phyloP scores from a whole-genome alignment of 1,284 basidiomycete genomes.

The Ceratobasidium sp. region DNA sequence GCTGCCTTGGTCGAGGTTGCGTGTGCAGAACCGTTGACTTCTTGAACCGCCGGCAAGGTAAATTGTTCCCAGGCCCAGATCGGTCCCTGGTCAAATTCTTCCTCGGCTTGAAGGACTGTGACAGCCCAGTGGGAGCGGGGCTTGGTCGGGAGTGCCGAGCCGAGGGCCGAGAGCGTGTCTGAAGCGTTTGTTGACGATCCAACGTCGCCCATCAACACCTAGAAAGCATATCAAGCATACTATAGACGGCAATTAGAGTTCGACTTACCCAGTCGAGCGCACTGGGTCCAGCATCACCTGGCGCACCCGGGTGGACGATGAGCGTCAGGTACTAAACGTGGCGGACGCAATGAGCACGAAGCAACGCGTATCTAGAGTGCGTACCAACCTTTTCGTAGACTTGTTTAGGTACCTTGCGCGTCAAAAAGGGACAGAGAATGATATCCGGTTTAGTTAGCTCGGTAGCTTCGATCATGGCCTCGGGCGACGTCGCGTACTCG shows the following conservation, averaged over 20 bases:
- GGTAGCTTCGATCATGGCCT: conserved; percentile 52
- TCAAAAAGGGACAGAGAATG: conserved; percentile 55
- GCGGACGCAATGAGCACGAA: not conserved
- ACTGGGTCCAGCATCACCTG: conserved; percentile 56
- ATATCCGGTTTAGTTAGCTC: conserved; percentile 52
- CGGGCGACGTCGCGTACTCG: conserved; percentile 52
- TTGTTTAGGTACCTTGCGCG: conserved; percentile 52
- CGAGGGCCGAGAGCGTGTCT: conserved; percentile 48
- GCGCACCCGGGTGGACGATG: conserved; percentile 56
- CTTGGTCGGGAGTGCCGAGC: conserved; percentile 41
- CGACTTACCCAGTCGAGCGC: conserved; percentile 53
- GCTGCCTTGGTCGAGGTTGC: conserved; percentile 52
- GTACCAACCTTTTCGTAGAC: conserved; percentile 50
- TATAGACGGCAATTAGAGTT: not conserved
- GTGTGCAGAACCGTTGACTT: conserved; percentile 2
- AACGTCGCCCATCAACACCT: conserved; percentile 52
- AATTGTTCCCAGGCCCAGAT: conserved; percentile 58
- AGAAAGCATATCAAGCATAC: not conserved
- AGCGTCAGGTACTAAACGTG: conserved; percentile 51
- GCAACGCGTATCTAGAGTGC: not conserved
- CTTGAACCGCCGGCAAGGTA: conserved; percentile 46
- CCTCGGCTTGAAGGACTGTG: conserved; percentile 54
- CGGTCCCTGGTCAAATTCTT: conserved; percentile 55
- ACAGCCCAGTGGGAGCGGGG: conserved; percentile 54
- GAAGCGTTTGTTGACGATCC: conserved; percentile 49